A percentile compares a stretch with the other conserved stretches of the same genome.
phyloP scores from a whole-genome alignment of 257 asterid species.

The Coffea eugenioides region DNA sequence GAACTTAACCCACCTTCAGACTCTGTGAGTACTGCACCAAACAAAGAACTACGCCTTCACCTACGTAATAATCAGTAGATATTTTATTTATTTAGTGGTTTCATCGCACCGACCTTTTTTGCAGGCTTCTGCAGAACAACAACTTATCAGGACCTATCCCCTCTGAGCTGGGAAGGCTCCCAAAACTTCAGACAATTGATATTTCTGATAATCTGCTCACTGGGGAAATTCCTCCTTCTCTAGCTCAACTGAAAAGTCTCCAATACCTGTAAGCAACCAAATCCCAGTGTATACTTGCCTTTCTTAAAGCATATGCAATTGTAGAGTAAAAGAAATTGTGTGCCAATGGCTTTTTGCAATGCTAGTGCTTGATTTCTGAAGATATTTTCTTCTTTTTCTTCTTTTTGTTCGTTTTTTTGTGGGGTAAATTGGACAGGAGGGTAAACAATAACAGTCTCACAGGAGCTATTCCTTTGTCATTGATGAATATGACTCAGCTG shows the following conservation, averaged over 20 bases:
- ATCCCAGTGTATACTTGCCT: too few species aligned
- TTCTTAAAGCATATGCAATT: not conserved
- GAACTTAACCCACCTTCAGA: conserved; percentile 73
- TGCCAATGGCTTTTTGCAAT: not conserved
- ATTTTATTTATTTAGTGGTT: not conserved
- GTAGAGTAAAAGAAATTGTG: not conserved
- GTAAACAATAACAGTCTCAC: conserved; percentile 78
- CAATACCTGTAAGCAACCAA: conserved; percentile 63
- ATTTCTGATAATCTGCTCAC: conserved; percentile 65
- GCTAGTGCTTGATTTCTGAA: not conserved
- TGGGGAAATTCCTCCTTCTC: conserved; percentile 70
- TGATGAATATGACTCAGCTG: conserved; percentile 77
- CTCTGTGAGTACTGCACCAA: conserved; percentile 55
- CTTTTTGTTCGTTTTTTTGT: not conserved
- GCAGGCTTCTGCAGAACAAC: conserved; percentile 78
- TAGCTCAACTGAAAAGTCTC: conserved; percentile 61
- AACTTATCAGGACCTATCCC: conserved; percentile 77
- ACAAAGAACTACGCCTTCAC: not conserved
- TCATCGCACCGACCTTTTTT: not conserved
- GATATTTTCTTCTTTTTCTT: not conserved
- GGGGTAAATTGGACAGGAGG: conserved; percentile 52
- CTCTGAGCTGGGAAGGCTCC: conserved; percentile 65
- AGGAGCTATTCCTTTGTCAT: conserved; percentile 68
- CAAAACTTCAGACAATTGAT: conserved; percentile 67
- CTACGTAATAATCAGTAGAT: not conserved